Base-by-base conservation (phyloP, 306 rosid genomes). In the Casuarina glauca region DNA sequence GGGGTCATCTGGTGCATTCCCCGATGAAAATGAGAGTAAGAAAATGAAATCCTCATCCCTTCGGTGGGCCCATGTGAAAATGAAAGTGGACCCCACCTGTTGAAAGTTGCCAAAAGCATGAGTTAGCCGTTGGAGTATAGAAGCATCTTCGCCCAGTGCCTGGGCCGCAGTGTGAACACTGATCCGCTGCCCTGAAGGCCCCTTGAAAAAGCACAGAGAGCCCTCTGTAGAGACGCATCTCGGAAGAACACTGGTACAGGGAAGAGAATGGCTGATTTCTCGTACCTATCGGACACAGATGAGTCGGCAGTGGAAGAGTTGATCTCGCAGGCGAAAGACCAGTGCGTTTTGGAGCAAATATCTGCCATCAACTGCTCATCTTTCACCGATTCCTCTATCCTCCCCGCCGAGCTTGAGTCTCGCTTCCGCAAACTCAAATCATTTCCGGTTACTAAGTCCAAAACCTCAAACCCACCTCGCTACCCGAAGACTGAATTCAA, bases 371-470 rank as follows among this genome's bases (percentile, higher is more conserved):
- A 91, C 80, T 94, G 90, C 82, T 85, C 98, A 13, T 82, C 67
- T 26, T 72, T 92, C 88, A 76, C 90, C 6, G 75, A 91, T 52
- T 82, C 94, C 1, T 81, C 95, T 2, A 39, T 57, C 45, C 97
- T 95, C 46, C 94, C 97, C 57, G 2, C 85, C 11, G 84, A 95
- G 41, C 97, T 92, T 10, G 97, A 92, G 60, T 85, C 95, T 7
- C 94, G 97, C n/a, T 95, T 95, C 79, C 84, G 80, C 64, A 90
- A 81, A 11, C 98, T 95, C 86, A 90, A 94, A 58, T 89, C 97
- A 1, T 87, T 92, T 26, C 97, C 98, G 0, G 74, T 78, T 51
- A 71, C 87, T 43, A 87, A 78, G 4, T 9, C 69, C 32, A 79
- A 11, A 5, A 2, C 60, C 72, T 17, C 52, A 1, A 3, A 36